Percentiles rank a stretch among this genome's conserved stretches.
These are phyloP conservation scores for Suillus brevipes DNA, from an alignment of 768 basidiomycete species.

Conservation along the genomic window DNA sequence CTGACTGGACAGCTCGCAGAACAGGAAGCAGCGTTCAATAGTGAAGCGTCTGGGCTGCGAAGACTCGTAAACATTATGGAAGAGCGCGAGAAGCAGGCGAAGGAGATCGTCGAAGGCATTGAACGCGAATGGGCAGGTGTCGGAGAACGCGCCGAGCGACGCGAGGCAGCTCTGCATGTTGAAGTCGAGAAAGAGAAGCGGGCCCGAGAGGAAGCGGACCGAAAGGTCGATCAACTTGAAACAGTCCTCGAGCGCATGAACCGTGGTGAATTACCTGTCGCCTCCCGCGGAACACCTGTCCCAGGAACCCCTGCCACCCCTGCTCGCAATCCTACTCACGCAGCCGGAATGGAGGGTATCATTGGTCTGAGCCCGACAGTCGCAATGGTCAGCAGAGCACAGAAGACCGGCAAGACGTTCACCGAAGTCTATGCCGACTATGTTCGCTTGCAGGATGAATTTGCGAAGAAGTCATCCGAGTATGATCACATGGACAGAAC, in stretches of 20 bases:
- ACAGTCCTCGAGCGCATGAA: constrained; percentile 70
- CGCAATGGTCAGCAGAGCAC: constrained; percentile 78
- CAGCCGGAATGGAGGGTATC: constrained; percentile 53
- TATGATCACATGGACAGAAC: constrained; percentile 84
- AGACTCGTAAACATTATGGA: constrained; percentile 85
- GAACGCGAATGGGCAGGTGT: constrained; percentile 82
- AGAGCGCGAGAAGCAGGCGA: constrained; percentile 81
- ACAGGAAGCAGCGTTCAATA: constrained; percentile 79
- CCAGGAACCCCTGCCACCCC: constrained; percentile 45
- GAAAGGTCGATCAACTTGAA: constrained; percentile 69
- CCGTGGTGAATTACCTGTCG: constrained; percentile 67
- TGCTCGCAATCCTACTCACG: constrained; percentile 35
- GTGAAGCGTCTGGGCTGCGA: constrained; percentile 71
- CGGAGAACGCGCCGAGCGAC: constrained; percentile 64
- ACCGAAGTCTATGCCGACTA: constrained; percentile 94
- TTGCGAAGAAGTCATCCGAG: constrained; percentile 75
- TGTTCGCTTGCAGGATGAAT: constrained; percentile 81
- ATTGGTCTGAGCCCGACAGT: constrained; percentile 85
- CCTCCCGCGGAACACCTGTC: constrained; percentile 40
- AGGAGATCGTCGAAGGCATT: constrained; percentile 77
- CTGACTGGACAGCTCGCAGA: constrained; percentile 79
- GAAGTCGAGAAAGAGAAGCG: constrained; percentile 72
- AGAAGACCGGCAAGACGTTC: constrained; percentile 84
- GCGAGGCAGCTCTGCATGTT: constrained; percentile 65
- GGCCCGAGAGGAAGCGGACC: constrained; percentile 70